A percentile compares a stretch with the other conserved stretches of the same genome.
phyloP scores from a whole-genome alignment of 805 yeast genomes.

The Danielia oregonensis region DNA sequence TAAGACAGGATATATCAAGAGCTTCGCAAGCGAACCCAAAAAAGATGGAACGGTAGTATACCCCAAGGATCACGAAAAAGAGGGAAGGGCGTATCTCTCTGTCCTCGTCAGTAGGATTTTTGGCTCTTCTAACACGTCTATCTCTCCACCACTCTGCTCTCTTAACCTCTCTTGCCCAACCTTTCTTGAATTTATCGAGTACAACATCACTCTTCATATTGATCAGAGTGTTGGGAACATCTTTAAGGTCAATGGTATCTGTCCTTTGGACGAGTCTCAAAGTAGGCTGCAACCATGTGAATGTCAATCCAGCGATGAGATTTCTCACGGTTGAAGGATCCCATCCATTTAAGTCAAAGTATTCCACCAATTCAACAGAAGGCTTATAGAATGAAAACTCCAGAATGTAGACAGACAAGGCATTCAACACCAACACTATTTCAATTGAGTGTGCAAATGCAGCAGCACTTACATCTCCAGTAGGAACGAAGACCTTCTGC shows the following conservation, averaged over 20 bases:
- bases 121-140: slow-evolving; percentile 7
- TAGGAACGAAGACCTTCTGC: slow-evolving; percentile 13
- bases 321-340: slow-evolving; percentile 19
- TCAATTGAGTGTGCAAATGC: slow-evolving; percentile 15
- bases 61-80: slow-evolving; percentile 14
- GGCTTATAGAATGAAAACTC: slow-evolving; percentile 21
- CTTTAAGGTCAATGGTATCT: slow-evolving; percentile 18
- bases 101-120: slow-evolving; percentile 9
- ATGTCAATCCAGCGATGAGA: slow-evolving; percentile 21
- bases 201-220: slow-evolving; percentile 12
- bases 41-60: slow-evolving; percentile 9
- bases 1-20: slow-evolving; percentile 19
- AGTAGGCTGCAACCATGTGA: slow-evolving; percentile 26
- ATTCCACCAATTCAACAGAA: slow-evolving; percentile 17
- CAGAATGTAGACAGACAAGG: slow-evolving; percentile 12
- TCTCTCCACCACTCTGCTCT: slow-evolving; percentile 17
- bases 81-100: slow-evolving; percentile 19
- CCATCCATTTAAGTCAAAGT: slow-evolving; percentile 24
- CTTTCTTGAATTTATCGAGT: slow-evolving; percentile 14
- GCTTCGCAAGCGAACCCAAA: slow-evolving; percentile 16
- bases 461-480: slow-evolving; percentile 3
- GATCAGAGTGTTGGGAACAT: slow-evolving; percentile 13
- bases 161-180: slow-evolving; percentile 16
- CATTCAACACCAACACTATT: slow-evolving; percentile 8
- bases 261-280: slow-evolving; percentile 22